Evolutionary conservation across 2,329 filamentous ascomycete genomes (phyloP).

Genomic region (Colletotrichum ledebouriae): DNA sequence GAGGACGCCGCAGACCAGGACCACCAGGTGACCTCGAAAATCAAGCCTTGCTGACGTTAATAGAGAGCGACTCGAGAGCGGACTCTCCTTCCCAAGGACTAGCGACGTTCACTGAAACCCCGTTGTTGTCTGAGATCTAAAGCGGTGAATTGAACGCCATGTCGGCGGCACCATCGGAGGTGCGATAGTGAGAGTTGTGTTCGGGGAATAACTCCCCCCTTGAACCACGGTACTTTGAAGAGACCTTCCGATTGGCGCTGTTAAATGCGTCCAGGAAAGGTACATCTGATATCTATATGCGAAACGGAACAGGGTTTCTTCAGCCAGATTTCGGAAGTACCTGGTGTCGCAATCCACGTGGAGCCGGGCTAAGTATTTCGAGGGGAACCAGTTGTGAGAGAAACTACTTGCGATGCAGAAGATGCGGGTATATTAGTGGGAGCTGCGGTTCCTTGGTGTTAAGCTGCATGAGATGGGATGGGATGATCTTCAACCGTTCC

Average conservation of each 20-base stretch:
- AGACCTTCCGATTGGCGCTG: constrained; percentile 39
- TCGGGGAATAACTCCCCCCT: not conserved
- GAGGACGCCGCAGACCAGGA: not conserved
- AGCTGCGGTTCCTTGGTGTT: not conserved
- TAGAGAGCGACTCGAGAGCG: not conserved
- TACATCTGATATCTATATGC: constrained; percentile 13
- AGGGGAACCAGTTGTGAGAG: not conserved
- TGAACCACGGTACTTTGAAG: not conserved
- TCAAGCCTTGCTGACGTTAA: constrained; percentile 8
- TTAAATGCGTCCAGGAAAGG: constrained; percentile 16
- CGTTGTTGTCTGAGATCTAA: not conserved
- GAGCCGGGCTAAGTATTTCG: not conserved
- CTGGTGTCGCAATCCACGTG: constrained; percentile 9
- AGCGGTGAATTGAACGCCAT: not conserved
- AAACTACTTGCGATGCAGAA: constrained; percentile 2
- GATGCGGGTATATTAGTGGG: not conserved
- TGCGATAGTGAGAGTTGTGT: constrained; percentile 1
- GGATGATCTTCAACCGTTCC: constrained; percentile 14
- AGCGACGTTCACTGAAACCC: not conserved
- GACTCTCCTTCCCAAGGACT: not conserved
- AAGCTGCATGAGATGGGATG: constrained; percentile 22
- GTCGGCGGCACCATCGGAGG: constrained; percentile 12
- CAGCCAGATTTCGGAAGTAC: constrained; percentile 5
- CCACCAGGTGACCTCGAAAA: constrained; percentile 31
- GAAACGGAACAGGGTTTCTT: constrained; percentile 27